Percentiles rank a stretch among this genome's conserved stretches.
Evolutionary conservation across 306 rosid species (phyloP).

Genomic region (Cucurbita argyrosperma): DNA sequence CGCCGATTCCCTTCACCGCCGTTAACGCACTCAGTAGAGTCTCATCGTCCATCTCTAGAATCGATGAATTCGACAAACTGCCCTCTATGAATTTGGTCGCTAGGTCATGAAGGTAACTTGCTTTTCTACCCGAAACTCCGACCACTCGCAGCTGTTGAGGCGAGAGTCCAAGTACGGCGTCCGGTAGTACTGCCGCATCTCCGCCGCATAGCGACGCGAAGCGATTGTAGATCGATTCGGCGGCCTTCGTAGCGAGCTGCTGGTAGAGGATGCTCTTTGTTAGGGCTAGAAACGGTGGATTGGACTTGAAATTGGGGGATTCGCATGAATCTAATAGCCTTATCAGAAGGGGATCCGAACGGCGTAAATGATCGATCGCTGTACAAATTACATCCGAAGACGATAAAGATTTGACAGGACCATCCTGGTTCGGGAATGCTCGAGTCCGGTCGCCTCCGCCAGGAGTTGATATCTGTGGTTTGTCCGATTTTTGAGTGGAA

Average conservation of each 20-base stretch:
- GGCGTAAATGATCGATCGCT: constrained; percentile 49
- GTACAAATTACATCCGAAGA: constrained; percentile 23
- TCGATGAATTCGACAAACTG: constrained; percentile 32
- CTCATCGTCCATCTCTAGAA: constrained; percentile 61
- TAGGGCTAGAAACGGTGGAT: constrained; percentile 43
- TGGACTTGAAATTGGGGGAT: constrained; percentile 25
- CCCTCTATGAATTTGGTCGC: constrained; percentile 38
- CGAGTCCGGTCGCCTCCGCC: not conserved
- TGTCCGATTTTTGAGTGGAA: not conserved
- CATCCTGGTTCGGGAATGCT: not conserved
- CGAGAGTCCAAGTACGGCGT: constrained; percentile 26
- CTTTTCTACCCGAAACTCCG: constrained; percentile 69
- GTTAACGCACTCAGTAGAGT: constrained; percentile 26
- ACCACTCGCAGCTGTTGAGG: constrained; percentile 25
- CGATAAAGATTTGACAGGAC: constrained; percentile 19
- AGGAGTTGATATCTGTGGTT: not conserved
- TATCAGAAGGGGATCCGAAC: constrained; percentile 30
- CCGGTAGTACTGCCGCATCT: constrained; percentile 26
- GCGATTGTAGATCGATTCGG: constrained; percentile 44
- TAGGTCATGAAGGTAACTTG: constrained; percentile 54
- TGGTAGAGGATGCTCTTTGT: constrained; percentile 50
- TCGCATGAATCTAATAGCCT: constrained; percentile 29
- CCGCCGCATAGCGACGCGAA: constrained; percentile 55
- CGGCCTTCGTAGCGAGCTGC: constrained; percentile 56
- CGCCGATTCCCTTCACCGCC: constrained; percentile 63